These are phyloP conservation scores for Pseudopithomyces chartarum DNA, from an alignment of 2,329 filamentous ascomycete genomes.

Conservation along the genomic window DNA sequence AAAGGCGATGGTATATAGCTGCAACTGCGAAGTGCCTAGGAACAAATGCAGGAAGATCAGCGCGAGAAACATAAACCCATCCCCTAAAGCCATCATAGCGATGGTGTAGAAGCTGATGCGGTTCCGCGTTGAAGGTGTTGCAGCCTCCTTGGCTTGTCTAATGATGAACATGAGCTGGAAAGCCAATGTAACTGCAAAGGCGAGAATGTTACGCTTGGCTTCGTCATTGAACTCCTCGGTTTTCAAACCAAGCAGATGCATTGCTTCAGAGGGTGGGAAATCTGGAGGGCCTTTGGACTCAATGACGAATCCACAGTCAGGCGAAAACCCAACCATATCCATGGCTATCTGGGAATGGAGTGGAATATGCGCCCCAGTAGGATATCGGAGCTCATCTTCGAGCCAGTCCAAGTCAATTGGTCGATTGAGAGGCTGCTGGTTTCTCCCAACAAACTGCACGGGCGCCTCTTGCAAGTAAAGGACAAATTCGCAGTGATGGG, in stretches of 20 bases:
- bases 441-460: slow-evolving; percentile 24
- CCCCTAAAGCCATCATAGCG: slow-evolving; percentile 64
- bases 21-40: slow-evolving; percentile 59
- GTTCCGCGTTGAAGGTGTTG: slow-evolving; percentile 67
- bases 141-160: slow-evolving; percentile 67
- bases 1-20: slow-evolving; percentile 62
- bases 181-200: slow-evolving; percentile 56
- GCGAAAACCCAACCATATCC: slow-evolving; percentile 66
- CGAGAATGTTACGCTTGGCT: slow-evolving; percentile 58
- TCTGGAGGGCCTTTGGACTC: slow-evolving; percentile 65
- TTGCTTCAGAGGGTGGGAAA: slow-evolving; percentile 54
- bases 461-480: slow-evolving; percentile 81
- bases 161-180: slow-evolving; percentile 62
- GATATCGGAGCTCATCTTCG: slow-evolving; percentile 64
- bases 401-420: slow-evolving; percentile 53
- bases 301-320: slow-evolving; percentile 69
- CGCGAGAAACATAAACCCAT: slow-evolving; percentile 63
- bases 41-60: slow-evolving; percentile 59
- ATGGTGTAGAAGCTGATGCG: slow-evolving; percentile 69
- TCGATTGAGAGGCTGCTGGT: slow-evolving; percentile 21
- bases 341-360: slow-evolving; percentile 59
- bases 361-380: slow-evolving; percentile 61
- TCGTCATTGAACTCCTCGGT: slow-evolving; percentile 59
- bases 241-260: slow-evolving; percentile 63
- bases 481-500: slow-evolving; percentile 86